Evolutionary conservation across 2,329 filamentous ascomycete species (phyloP), one percentile per base, ranked within the genome.

Genomic region (Coleophoma eucalyptorum): DNA sequence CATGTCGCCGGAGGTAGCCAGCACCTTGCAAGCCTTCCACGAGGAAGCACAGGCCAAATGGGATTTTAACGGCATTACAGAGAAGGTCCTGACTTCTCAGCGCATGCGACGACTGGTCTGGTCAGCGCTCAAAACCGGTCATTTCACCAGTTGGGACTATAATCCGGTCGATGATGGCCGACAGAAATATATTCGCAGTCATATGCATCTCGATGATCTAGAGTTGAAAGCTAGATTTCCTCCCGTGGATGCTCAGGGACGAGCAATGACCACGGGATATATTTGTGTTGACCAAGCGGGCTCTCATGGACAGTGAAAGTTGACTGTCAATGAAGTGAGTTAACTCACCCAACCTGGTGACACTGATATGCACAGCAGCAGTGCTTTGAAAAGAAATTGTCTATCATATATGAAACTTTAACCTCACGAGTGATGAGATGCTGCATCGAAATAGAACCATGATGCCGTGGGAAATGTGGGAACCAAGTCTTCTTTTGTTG

Each of bases 91-190:
- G 8, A 71, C 77, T 37, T 91, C 87, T 42, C 92, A 97, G 74
- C 85, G 91, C 40, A 84, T 86, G 63, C 81, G 92, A 13, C 80
- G 86, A 46, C 71, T 96, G 8, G 87, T 90, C 21, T 95, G 90
- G 85, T 81, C 80, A 38, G 89, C 92, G 0, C 76, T 97, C 56
- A 88, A 83, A 65, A 72, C 85, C 67, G 92, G 91, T 50, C 75
- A 75, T 34, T 90, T 89, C 59, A 87, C 88, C 37, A 81, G 84
- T 65, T 97, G 92, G 92, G 92, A 97, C 69, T 88, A 87, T 70
- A 81, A 92, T 71, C 90, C 90, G 0, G 71, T 78, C 3, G 83
- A 89, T 58, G 81, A 89, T 62, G 87, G 85, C 21, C 73, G 78
- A 44, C 75, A 81, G 58, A 87, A 89, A 69, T 95, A 93, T 69